Evolutionary conservation across 306 rosid species (phyloP).

Genomic region (Abrus precatorius): DNA sequence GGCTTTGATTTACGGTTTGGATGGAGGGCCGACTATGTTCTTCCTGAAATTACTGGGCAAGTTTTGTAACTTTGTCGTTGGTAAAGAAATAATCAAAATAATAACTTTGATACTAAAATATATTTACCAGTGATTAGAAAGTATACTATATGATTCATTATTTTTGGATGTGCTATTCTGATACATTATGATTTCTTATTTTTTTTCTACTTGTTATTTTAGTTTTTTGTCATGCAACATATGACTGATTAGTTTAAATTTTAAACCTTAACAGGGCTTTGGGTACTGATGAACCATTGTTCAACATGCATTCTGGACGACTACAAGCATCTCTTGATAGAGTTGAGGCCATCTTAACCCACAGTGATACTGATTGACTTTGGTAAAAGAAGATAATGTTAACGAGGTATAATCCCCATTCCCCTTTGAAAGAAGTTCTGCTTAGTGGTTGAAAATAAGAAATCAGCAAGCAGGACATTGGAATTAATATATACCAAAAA

Average conservation of each 20-base stretch:
- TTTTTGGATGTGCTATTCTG: conserved; percentile 14
- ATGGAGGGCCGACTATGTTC: conserved; percentile 94
- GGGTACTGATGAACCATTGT: conserved; percentile 87
- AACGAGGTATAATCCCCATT: conserved; percentile 48
- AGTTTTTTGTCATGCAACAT: conserved; percentile 30
- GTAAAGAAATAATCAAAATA: conserved; percentile 14
- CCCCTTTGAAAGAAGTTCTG: conserved; percentile 26
- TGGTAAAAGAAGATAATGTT: conserved; percentile 14
- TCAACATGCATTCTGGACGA: conserved; percentile 89
- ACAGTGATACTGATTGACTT: conserved; percentile 58
- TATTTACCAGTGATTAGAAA: conserved; percentile 8
- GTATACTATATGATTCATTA: conserved; percentile 1
- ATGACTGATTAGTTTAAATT: conserved; percentile 38
- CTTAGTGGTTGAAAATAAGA: not conserved
- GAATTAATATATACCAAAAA: conserved; percentile 20
- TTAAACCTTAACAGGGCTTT: conserved; percentile 65
- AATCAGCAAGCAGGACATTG: conserved; percentile 6
- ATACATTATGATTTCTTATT: conserved; percentile 7
- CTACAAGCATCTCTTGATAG: conserved; percentile 92
- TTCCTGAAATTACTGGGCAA: conserved; percentile 95
- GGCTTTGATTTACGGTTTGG: conserved; percentile 91
- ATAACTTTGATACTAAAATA: conserved; percentile 12
- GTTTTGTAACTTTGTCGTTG: conserved; percentile 44
- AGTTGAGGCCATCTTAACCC: conserved; percentile 87
- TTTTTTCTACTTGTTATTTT: conserved; percentile 18